Evolutionary conservation across 2,329 filamentous ascomycete species (phyloP).

Genomic region (Colletotrichum phormii): DNA sequence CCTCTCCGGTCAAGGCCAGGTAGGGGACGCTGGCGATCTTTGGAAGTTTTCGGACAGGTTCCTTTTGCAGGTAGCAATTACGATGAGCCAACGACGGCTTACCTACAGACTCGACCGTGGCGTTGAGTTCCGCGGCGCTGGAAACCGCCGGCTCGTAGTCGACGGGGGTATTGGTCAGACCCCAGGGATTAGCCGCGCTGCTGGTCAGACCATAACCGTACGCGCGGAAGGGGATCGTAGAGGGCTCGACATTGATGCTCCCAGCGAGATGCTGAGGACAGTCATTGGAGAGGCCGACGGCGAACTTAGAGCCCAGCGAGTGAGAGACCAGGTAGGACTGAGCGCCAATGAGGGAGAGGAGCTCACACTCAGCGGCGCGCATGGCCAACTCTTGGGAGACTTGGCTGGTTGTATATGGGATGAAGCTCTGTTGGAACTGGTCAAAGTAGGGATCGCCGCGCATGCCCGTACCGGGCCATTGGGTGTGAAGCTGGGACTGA

Average conservation of each 20-base stretch:
- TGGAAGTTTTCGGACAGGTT: constrained; percentile 50
- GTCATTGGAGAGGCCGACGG: constrained; percentile 46
- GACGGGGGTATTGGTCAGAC: constrained; percentile 44
- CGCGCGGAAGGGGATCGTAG: constrained; percentile 43
- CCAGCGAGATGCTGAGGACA: constrained; percentile 44
- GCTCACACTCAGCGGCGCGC: constrained; percentile 40
- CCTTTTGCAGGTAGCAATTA: constrained; percentile 44
- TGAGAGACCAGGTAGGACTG: constrained; percentile 46
- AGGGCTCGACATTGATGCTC: constrained; percentile 47
- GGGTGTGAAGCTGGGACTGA: constrained; percentile 46
- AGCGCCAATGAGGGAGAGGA: constrained; percentile 41
- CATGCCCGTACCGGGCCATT: constrained; percentile 47
- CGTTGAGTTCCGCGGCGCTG: constrained; percentile 40
- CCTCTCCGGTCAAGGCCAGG: constrained; percentile 59
- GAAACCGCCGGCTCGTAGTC: constrained; percentile 44
- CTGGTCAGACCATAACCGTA: constrained; percentile 38
- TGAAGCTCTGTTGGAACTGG: constrained; percentile 56
- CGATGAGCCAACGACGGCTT: constrained; percentile 38
- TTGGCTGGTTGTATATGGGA: constrained; percentile 47
- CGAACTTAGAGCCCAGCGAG: constrained; percentile 43
- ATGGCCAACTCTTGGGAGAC: constrained; percentile 39
- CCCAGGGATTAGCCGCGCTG: constrained; percentile 41
- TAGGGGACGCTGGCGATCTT: constrained; percentile 59
- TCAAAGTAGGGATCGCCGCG: constrained; percentile 59
- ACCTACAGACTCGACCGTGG: constrained; percentile 40